Base-by-base conservation (phyloP, 805 yeast species). In the Saturnispora diversa region DNA sequence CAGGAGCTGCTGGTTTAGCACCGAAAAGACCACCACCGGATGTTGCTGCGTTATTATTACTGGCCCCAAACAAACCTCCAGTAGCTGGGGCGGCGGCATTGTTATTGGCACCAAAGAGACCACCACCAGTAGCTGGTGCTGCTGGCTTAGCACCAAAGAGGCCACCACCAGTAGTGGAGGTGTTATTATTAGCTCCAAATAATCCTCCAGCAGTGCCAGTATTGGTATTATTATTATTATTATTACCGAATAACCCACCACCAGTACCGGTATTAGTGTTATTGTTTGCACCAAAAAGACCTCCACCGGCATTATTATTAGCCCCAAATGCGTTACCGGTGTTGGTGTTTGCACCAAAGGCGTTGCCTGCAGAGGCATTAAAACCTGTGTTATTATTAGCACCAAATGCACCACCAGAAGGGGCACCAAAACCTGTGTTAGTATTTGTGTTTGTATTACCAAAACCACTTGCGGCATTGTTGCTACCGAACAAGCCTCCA, bases 281-380 rank as follows among this genome's bases (percentile, higher is more conserved):
- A 22, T 40, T 34, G 23, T n/a, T 39, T 5, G 41, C 24, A 19
- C 55, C 53, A 46, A 65, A 64, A 9, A 60, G 45, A 4, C 65
- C 64, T 19, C 39, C 27, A 2, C 28, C n/a, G 3, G 38, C 12
- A 6, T 42, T 63, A 47, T 23, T 56, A 60, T 40, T 55, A 8
- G 59, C 42, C 26, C 51, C 48, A 25, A 43, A 35, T n/a, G 31
- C 33, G 6, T 27, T 20, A 23, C 47, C 21, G 9, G 24, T 8
- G 34, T 55, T 48, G 35, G 53, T 55, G 15, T 58, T 59, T 43
- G 59, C 53, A 6, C 61, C 63, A 40, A 53, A 48, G 32, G 55
- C 56, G 44, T 47, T 49, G 12, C 44, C 46, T 11, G 34, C 73
- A 51, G 69, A 69, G 28, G 67, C 42, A 49, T 47, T 42, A 47